phyloP scores from a whole-genome alignment of 2,329 filamentous ascomycete genomes.

The Arachnopeziza araneosa region DNA sequence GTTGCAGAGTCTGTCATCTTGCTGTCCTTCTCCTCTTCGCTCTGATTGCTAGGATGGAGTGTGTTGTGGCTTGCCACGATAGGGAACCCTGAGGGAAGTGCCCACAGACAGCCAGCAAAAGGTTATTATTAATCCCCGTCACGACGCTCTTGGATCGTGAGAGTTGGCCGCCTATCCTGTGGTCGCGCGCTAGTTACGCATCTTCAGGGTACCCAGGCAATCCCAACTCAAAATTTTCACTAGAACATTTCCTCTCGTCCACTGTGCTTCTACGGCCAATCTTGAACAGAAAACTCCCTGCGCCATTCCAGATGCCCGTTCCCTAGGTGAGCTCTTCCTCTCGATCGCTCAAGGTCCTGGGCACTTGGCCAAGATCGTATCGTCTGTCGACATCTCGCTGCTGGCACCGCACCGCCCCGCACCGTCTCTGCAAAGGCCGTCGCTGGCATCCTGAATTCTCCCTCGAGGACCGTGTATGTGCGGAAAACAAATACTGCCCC shows the following conservation, averaged over 20 bases:
- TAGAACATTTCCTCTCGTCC: conserved; percentile 11
- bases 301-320: conserved; percentile 4
- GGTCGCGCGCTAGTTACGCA: conserved; percentile 7
- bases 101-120: conserved; percentile 7
- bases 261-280: conserved; percentile 16
- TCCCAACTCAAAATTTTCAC: conserved; percentile 8
- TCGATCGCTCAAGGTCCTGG: too few species aligned
- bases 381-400: neutral
- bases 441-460: too few species aligned
- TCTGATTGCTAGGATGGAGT: neutral
- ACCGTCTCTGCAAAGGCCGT: neutral
- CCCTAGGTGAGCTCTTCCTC: too few species aligned
- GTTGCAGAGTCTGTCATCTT: neutral
- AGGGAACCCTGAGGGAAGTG: neutral
- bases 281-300: neutral
- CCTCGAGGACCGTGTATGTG: too few species aligned
- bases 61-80: neutral
- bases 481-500: neutral
- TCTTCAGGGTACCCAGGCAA: conserved; percentile 8
- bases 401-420: neutral
- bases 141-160: neutral
- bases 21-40: neutral
- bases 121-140: conserved; percentile 1
- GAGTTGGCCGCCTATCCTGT: conserved; percentile 2
- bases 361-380: neutral